Evolutionary conservation across 768 basidiomycete species (phyloP), one percentile per base, ranked within the genome.

Genomic region (Serendipita indica): DNA sequence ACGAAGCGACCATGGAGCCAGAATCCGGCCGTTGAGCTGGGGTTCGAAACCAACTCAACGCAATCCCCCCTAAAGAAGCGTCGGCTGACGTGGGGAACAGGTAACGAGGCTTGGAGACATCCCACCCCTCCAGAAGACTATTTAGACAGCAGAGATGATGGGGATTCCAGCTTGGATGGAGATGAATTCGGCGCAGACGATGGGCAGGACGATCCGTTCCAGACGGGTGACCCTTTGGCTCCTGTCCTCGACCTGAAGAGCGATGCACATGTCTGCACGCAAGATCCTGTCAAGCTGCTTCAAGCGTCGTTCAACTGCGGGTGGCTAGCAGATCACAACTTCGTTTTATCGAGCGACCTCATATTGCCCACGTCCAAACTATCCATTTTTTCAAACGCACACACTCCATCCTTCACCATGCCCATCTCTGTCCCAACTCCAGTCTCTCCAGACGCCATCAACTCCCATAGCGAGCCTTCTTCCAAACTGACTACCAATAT

Each of bases 61-160:
- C 10, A n/a, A 27, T 54, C 49, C n/a, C 49, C 49, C n/a, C n/a
- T 28, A 10, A 54, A 54, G 49, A 54, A 54, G 32, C 49, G 49
- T 18, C 49, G 49, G 4, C 32, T 54, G 10, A 54, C 49, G 4
- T 54, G 49, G 49, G 32, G 49, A 16, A 54, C 49, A 12, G n/a
- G 25, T 10, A 30, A 33, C 30, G 49, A 54, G 30, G 49, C 49
- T 4, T 54, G 49, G 49, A 27, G 49, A 27, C 22, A 54, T 33
- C 49, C 49, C 32, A 54, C 49, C n/a, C 49, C 49, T 7, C 49
- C 49, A 4, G 22, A 27, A 10, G 49, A 54, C 30, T 18, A 27
- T 7, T 4, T 3, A 16, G 49, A 54, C 7, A 28, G 32, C 30
- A 28, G 32, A n/a, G 49, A 54, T 18, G 49, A 54, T 27, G 49